phyloP scores from a whole-genome alignment of 768 basidiomycete species.

The Hysterangium stoloniferum region DNA sequence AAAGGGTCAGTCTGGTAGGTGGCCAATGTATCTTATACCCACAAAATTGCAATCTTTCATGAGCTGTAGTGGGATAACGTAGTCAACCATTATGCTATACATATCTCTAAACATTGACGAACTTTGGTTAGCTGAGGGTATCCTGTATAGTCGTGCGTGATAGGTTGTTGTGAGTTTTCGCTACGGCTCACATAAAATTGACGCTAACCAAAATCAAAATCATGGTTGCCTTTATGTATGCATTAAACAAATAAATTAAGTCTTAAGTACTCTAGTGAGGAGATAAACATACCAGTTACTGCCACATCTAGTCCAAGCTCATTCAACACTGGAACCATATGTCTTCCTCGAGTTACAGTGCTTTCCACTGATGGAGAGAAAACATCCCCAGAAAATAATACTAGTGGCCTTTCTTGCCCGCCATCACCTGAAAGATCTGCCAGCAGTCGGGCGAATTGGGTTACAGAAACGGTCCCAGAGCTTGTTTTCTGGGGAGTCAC shows the following conservation, averaged over 20 bases:
- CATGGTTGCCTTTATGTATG: slow-evolving; percentile 84
- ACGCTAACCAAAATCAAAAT: slow-evolving; percentile 75
- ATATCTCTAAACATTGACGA: slow-evolving; percentile 1
- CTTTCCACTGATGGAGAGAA: slow-evolving; percentile 86
- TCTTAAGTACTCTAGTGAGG: neutral
- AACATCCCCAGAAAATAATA: slow-evolving; percentile 83
- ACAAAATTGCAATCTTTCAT: slow-evolving; percentile 71
- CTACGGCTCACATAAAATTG: neutral
- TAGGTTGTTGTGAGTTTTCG: neutral
- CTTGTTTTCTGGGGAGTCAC: slow-evolving; percentile 65
- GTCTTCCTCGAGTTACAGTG: slow-evolving; percentile 80
- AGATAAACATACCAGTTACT: slow-evolving; percentile 57
- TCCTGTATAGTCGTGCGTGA: slow-evolving; percentile 27
- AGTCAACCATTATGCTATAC: neutral
- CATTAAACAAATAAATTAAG: neutral
- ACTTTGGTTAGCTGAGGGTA: slow-evolving; percentile 53
- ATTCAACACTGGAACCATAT: slow-evolving; percentile 91
- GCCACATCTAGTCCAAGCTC: slow-evolving; percentile 71
- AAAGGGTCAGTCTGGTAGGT: neutral
- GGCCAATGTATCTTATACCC: slow-evolving; percentile 20
- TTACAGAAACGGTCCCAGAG: slow-evolving; percentile 70
- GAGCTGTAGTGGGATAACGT: slow-evolving; percentile 30
- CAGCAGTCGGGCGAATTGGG: slow-evolving; percentile 73
- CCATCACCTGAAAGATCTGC: slow-evolving; percentile 33
- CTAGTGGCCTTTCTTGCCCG: slow-evolving; percentile 59